Evolutionary conservation across 768 basidiomycete genomes (phyloP).

Genomic region (Boletus sp.): DNA sequence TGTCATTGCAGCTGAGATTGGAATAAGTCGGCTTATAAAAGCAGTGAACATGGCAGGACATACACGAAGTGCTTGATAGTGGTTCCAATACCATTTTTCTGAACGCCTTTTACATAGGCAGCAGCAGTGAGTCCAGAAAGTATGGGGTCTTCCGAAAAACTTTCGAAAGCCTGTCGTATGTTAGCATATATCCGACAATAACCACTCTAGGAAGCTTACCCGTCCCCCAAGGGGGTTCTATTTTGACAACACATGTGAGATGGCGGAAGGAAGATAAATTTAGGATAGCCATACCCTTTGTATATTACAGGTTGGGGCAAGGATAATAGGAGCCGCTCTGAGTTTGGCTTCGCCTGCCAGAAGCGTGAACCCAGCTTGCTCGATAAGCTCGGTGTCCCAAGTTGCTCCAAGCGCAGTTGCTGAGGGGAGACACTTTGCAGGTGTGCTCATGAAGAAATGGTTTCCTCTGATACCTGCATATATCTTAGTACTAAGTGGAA

Average conservation of each 20-base stretch:
- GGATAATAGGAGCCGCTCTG: conserved; percentile 62
- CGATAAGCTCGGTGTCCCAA: conserved; percentile 64
- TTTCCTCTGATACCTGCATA: conserved; percentile 56
- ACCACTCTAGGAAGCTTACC: conserved; percentile 33
- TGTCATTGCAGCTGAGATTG: conserved; percentile 64
- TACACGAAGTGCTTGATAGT: conserved; percentile 84
- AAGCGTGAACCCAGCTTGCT: conserved; percentile 59
- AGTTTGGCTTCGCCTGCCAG: conserved; percentile 73
- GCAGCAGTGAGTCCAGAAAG: conserved; percentile 70
- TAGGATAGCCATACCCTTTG: conserved; percentile 53
- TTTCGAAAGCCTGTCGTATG: conserved; percentile 60
- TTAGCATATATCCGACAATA: conserved; percentile 7
- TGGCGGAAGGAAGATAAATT: not conserved
- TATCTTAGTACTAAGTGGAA: not conserved
- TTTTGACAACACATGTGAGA: not conserved
- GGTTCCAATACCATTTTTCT: conserved; percentile 70
- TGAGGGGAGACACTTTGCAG: conserved; percentile 75
- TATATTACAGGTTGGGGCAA: conserved; percentile 84
- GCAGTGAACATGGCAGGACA: conserved; percentile 5
- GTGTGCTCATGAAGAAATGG: conserved; percentile 79
- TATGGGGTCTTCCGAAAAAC: conserved; percentile 76
- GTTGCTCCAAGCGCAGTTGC: conserved; percentile 76
- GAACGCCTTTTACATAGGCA: conserved; percentile 74
- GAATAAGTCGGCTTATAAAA: not conserved
- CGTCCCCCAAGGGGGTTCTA: conserved; percentile 72